Evolutionary conservation across 2,329 filamentous ascomycete species (phyloP), one percentile per base, ranked within the genome.

Genomic region (Diaporthe humulicola): DNA sequence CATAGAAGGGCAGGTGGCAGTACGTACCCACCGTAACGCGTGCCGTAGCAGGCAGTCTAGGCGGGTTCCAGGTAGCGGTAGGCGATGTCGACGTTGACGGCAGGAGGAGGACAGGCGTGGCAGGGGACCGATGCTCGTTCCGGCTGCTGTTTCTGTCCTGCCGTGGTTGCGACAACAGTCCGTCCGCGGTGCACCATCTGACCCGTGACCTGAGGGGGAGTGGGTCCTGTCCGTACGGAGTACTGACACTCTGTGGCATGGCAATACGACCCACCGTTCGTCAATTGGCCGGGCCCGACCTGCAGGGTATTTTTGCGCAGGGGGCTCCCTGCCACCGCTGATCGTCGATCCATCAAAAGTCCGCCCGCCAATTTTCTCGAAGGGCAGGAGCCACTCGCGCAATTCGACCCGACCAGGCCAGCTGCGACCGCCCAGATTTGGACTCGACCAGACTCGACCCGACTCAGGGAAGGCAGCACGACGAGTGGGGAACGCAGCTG

Each of bases 381-480:
- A 69, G 64, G 45, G 64, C 30, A 67, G 64, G 45, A 54, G 36
- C 64, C 64, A 52, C 45, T 67, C 42, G 64, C 42, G n/a, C 45
- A 17, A 67, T 38, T 52, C 42, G 64, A 67, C 64, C 64, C 58
- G 58, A 45, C 58, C 58, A 33, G 64, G 40, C 61, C 28, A 36
- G 42, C 64, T 28, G 33, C 30, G 28, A 36, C 45, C 30, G n/a
- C 30, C 64, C 64, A 52, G n/a, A 40, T 54, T 54, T 38, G 64
- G 64, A 54, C 64, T 69, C 64, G 64, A 69, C 64, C 64, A 69
- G 48, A 54, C 64, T 69, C 64, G 48, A 69, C 48, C 64, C 64
- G 64, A 69, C 64, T 69, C 64, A 69, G 33, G 45, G 33, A 54
- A 54, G 45, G 64, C 64, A 69, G 64, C 48, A 40, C 64, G 64